Base-by-base conservation (phyloP, 2,329 filamentous ascomycete genomes). In the Xylaria sp. region DNA sequence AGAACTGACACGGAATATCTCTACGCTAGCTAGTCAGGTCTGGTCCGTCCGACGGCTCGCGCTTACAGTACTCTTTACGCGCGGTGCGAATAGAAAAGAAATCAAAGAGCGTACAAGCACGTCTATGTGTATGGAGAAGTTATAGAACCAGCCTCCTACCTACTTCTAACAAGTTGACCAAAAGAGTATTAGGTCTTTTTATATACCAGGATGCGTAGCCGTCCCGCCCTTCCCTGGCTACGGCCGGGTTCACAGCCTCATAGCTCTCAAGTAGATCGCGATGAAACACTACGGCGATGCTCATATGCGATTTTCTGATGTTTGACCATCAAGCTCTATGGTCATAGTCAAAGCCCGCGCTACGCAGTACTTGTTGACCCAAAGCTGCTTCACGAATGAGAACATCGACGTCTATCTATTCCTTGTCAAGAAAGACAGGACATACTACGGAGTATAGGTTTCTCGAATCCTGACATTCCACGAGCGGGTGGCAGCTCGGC, bases 381-480 rank as follows among this genome's bases (percentile, higher is more conserved):
- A 2, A 31, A 18, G 23, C 12, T 31, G 39, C 18, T 44, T 31
- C n/a, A 51, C 10, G 23, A 55, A 56, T 37, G 48, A 34, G n/a
- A 41, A 54, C 15, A 48, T 25, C 23, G 15, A 18, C 20, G 34
- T 37, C 34, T 37, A 9, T 34, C 62, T 50, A 52, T 58, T 15
- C 46, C 41, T 23, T 44, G 55, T 60, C 54, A 52, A 58, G 56
- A 46, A 52, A 41, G 41, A 62, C 48, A 15, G 48, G 37, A 56
- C 31, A 56, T 28, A 4, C 28, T 28, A 25, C 23, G 23, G 23
- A 25, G 23, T 25, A 28, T 48, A 48, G n/a, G 46, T 9, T 48
- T 58, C 44, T 59, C 6, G 52, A 62, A 66, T 63, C 51, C 67
- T 28, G 18, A 52, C 50, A 50, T 57, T 50, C 58, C 63, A 66